These are phyloP conservation scores for Kernera saxatilis DNA, from an alignment of 345 rosid genomes.

Conservation along the genomic window DNA sequence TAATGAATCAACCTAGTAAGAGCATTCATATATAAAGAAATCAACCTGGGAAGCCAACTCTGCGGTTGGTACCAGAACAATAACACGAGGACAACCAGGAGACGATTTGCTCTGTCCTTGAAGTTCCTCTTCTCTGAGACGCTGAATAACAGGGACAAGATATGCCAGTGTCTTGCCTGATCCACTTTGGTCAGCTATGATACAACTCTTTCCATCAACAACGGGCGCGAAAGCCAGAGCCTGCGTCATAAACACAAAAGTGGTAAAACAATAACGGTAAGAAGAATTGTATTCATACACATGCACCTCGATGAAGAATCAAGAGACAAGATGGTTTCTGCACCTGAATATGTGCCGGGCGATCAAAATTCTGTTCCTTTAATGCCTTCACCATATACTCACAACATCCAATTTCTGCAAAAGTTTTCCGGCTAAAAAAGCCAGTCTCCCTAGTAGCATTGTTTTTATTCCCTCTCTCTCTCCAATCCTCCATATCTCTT, in stretches of 20 bases:
- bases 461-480: slow-evolving; percentile 27
- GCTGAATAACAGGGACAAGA: slow-evolving; percentile 75
- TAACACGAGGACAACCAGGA: slow-evolving; percentile 60
- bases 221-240: slow-evolving; percentile 82
- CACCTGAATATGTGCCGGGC: slow-evolving; percentile 90
- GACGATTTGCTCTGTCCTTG: slow-evolving; percentile 55
- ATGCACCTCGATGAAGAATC: neutral
- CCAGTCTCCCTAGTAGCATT: slow-evolving; percentile 32
- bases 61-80: slow-evolving; percentile 85
- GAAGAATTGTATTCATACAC: neutral
- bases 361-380: slow-evolving; percentile 46
- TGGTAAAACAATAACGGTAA: neutral
- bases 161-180: slow-evolving; percentile 96
- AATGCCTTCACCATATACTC: slow-evolving; percentile 63
- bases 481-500: slow-evolving; percentile 29
- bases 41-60: slow-evolving; percentile 94
- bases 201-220: slow-evolving; percentile 68
- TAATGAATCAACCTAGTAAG: slow-evolving; percentile 8
- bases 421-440: slow-evolving; percentile 70
- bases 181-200: slow-evolving; percentile 97
- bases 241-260: slow-evolving; percentile 31
- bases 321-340: neutral
- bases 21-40: neutral
- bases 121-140: slow-evolving; percentile 82
- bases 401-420: slow-evolving; percentile 67